These are phyloP conservation scores for Wickerhamiella infanticola DNA, from an alignment of 1,139 yeast species.

Conservation along the genomic window DNA sequence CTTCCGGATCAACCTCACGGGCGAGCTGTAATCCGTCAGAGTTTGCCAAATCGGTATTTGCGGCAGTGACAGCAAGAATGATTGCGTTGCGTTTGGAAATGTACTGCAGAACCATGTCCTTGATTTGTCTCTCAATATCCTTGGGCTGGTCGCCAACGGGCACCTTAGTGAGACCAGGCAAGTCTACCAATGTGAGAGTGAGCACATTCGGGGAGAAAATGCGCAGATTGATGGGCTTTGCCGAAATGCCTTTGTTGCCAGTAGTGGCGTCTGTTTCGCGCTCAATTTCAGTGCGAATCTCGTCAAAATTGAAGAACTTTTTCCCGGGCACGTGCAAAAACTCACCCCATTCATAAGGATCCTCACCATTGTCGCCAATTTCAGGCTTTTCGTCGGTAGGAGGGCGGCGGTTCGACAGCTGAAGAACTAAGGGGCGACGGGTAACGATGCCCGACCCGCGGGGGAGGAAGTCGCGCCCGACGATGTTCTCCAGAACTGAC, in stretches of 20 bases:
- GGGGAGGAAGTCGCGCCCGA: slow-evolving; percentile 88
- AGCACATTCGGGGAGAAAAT: slow-evolving; percentile 92
- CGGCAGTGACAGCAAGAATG: slow-evolving; percentile 88
- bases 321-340: slow-evolving; percentile 84
- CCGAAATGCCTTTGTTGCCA: slow-evolving; percentile 86
- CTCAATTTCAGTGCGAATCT: slow-evolving; percentile 80
- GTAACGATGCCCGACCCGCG: slow-evolving; percentile 95
- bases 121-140: slow-evolving; percentile 87
- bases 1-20: slow-evolving; percentile 96
- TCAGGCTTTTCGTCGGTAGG: slow-evolving; percentile 14
- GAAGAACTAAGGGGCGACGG: slow-evolving; percentile 78
- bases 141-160: slow-evolving; percentile 99
- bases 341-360: slow-evolving; percentile 95
- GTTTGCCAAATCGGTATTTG: slow-evolving; percentile 94
- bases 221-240: slow-evolving; percentile 84
- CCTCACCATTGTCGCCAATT: slow-evolving; percentile 39
- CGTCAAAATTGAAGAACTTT: slow-evolving; percentile 78
- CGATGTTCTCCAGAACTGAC: slow-evolving; percentile 84
- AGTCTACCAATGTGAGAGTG: slow-evolving; percentile 87
- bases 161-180: slow-evolving; percentile 95
- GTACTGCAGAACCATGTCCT: slow-evolving; percentile 86
- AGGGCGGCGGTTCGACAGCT: slow-evolving; percentile 55
- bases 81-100: slow-evolving; percentile 95
- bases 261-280: slow-evolving; percentile 89
- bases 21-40: slow-evolving; percentile 94